Evolutionary conservation across 331 rosid species (phyloP), one percentile per base, ranked within the genome.

Genomic region (Malus hybrid): DNA sequence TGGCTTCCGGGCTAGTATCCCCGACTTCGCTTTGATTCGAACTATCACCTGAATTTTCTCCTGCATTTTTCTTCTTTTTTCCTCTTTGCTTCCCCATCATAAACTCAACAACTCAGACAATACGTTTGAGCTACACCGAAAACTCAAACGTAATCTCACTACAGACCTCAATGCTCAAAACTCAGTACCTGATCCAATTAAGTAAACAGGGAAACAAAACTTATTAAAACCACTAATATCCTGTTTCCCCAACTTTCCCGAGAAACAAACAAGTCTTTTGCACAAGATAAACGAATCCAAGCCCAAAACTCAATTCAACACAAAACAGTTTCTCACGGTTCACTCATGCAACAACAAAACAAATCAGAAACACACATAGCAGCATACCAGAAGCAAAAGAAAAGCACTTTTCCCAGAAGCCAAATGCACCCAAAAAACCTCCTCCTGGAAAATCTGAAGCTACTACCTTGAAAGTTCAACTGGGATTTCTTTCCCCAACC

Each of bases 41-140:
- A 65, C 75, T 82, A 76, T 82, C 92, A 78, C 85, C 75, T n/a
- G 84, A 83, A 61, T 74, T 85, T 77, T 82, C 89, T 55, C 87
- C 87, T 15, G 36, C 72, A 73, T 84, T 87, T 67, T 88, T 89
- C 85, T 88, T 88, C 84, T 87, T 87, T 84, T 80, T 90, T 20
- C 82, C 88, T 62, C 66, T 73, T 69, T 80, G 85, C 84, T 78
- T 84, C 78, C 86, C 87, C 91, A 87, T 87, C 66, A 78, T 75
- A 77, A 79, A 78, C 66, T 70, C 75, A 85, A 67, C 80, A 75
- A 84, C 76, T 73, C 72, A 61, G 39, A 82, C 19, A 81, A 56
- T 66, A 82, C 12, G 71, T 68, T 74, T 33, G 81, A 68, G 65
- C 53, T 29, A 56, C 19, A 20, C 60, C 46, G 3, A 44, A 28